A percentile compares a stretch with the other conserved stretches of the same genome.
Conservation (phyloP, 495 filamentous ascomycete genomes). For the Ramalina intermedia region DNA sequence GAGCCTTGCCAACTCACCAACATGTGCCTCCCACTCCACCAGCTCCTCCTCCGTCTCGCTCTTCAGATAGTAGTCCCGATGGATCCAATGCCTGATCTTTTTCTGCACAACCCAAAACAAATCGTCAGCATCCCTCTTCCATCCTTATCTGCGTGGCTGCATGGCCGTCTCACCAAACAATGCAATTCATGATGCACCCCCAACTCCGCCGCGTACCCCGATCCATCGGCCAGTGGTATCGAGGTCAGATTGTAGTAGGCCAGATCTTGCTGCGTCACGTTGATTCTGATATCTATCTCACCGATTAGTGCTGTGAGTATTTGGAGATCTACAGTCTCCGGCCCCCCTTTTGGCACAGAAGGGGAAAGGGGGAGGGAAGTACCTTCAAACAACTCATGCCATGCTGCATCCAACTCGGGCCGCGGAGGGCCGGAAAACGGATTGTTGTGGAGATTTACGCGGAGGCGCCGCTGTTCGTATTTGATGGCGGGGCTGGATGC, state of each 20-base stretch:
- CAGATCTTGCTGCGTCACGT: conserved; percentile 3
- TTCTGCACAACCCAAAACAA: not conserved
- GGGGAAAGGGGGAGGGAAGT: too few species aligned
- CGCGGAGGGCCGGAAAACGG: not conserved
- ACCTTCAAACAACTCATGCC: conserved; percentile 7
- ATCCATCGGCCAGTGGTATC: not conserved
- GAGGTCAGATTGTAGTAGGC: conserved; percentile 6
- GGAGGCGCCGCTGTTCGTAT: not conserved
- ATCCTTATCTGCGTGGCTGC: too few species aligned
- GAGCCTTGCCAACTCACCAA: not conserved
- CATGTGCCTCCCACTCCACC: conserved; percentile 2
- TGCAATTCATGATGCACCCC: conserved; percentile 11
- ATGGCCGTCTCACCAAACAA: not conserved
- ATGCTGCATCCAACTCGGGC: conserved; percentile 2
- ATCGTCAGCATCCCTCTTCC: too few species aligned
- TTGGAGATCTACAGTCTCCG: too few species aligned
- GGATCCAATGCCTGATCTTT: conserved; percentile 9
- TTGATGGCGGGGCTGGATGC: not conserved
- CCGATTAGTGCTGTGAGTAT: too few species aligned
- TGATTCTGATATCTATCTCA: conserved; percentile 1
- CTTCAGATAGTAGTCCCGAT: conserved; percentile 5
- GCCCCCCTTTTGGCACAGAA: too few species aligned
- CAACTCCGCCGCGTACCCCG: conserved; percentile 1
- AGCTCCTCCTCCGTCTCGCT: not conserved
- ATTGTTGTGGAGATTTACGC: not conserved